phyloP scores from a whole-genome alignment of 805 yeast genomes.

The Metschnikowia borealis region DNA sequence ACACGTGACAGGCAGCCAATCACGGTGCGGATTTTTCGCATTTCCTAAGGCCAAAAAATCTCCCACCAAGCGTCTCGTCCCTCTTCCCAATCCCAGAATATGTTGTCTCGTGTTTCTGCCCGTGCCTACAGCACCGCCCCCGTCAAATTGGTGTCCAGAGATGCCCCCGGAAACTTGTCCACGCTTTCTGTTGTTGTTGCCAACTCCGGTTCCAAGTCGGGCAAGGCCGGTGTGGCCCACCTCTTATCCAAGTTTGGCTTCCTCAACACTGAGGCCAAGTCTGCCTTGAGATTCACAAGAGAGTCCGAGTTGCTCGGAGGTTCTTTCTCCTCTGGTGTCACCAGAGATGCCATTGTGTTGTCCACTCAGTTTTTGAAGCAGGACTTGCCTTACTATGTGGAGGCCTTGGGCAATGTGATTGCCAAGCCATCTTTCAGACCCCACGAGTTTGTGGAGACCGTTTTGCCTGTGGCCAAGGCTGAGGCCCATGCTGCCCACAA shows the following conservation, averaged over 20 bases:
- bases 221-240: conserved; percentile 80
- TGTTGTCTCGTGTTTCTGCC: conserved; percentile 41
- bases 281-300: conserved; percentile 89
- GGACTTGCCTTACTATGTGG: conserved; percentile 88
- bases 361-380: conserved; percentile 79
- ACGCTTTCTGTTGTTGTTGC: conserved; percentile 71
- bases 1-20: conserved; percentile 22
- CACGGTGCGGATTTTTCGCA: conserved; percentile 19
- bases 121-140: conserved; percentile 45
- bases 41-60: conserved; percentile 3
- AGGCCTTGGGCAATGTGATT: conserved; percentile 72
- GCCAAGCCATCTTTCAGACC: conserved; percentile 70
- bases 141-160: conserved; percentile 49
- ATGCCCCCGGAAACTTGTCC: conserved; percentile 65
- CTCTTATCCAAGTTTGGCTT: conserved; percentile 78
- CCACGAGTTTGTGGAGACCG: conserved; percentile 80
- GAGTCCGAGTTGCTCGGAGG: conserved; percentile 95
- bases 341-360: conserved; percentile 81
- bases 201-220: conserved; percentile 78
- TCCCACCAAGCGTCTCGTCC: not conserved
- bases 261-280: conserved; percentile 74
- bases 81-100: conserved; percentile 12
- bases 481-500: conserved; percentile 54
- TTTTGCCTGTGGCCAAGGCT: conserved; percentile 68
- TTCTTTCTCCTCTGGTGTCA: conserved; percentile 58